These are phyloP conservation scores for Fusarium agapanthi DNA, from an alignment of 2,329 filamentous ascomycete genomes.

Conservation along the genomic window DNA sequence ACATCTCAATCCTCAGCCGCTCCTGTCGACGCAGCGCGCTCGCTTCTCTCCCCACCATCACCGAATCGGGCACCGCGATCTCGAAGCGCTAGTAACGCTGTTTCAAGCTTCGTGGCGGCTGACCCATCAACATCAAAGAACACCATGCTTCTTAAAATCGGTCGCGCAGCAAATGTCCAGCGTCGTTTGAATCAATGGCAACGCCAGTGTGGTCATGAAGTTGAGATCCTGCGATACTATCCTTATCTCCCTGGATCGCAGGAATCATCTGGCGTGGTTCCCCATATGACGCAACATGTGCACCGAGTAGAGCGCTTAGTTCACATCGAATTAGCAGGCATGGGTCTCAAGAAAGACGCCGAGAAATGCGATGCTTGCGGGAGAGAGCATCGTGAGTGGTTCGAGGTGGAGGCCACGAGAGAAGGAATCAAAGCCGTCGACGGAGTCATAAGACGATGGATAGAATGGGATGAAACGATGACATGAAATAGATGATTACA, in stretches of 20 bases:
- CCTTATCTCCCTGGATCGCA: slow-evolving; percentile 72
- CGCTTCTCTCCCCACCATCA: slow-evolving; percentile 63
- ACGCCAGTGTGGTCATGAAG: slow-evolving; percentile 87
- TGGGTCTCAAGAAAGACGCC: slow-evolving; percentile 63
- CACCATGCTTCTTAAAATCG: slow-evolving; percentile 75
- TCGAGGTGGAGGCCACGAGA: slow-evolving; percentile 81
- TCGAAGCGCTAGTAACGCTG: slow-evolving; percentile 63
- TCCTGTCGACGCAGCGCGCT: slow-evolving; percentile 66
- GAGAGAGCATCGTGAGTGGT: slow-evolving; percentile 92
- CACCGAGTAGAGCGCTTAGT: slow-evolving; percentile 90
- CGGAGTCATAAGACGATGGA: slow-evolving; percentile 83
- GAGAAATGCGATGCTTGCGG: slow-evolving; percentile 79
- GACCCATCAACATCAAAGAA: slow-evolving; percentile 31
- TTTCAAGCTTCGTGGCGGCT: slow-evolving; percentile 58
- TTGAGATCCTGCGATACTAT: slow-evolving; percentile 91
- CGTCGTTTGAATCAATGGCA: slow-evolving; percentile 92
- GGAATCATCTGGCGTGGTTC: slow-evolving; percentile 45
- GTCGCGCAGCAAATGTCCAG: slow-evolving; percentile 82
- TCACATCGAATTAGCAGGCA: slow-evolving; percentile 82
- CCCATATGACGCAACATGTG: slow-evolving; percentile 82
- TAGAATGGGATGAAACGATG: slow-evolving; percentile 77
- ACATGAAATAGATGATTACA: slow-evolving; percentile 22
- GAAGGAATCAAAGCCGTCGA: slow-evolving; percentile 73
- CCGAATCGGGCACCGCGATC: slow-evolving; percentile 47
- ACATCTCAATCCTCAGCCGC: slow-evolving; percentile 56